Evolutionary conservation across 164 flowering plant species (phyloP), one percentile per base, ranked within the genome.

Genomic region (Vitis rotundifolia): DNA sequence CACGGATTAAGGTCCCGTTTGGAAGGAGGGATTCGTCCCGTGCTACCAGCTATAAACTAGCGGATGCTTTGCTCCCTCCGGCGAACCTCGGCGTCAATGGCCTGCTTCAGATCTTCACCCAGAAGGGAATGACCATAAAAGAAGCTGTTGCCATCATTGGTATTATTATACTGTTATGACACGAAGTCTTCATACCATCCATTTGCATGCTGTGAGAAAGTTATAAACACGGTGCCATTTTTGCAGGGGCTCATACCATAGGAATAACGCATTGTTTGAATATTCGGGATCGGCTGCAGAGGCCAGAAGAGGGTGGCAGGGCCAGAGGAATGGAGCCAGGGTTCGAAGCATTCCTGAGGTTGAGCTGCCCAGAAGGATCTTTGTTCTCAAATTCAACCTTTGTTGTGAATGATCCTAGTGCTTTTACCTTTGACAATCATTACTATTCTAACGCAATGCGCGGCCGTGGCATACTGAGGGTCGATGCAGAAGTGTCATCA

Each of bases 121-220:
- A 14, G 19, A 83, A 77, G 69, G 89, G 88, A 22, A 80, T 88
- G 88, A 77, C 80, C 28, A 49, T 75, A 2, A 77, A 79, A 66
- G 91, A 88, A 76, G 67, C 87, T 1, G 88, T 88, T 5, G 91
- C 89, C 73, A 84, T 88, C 74, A 37, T 88, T 60, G 91, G 91
- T 88, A 78, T 5, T 11, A 3, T 14, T 12, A 0, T 9, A 16
- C 9, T 8, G 19, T 14, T 26, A 4, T 22, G 26, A 22, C 26
- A 22, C 26, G 2, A 22, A 22, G 26, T 22, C 26, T 22, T 22
- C 26, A 22, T 22, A 22, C 26, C 26, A 1, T 22, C 26, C 26
- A 22, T 22, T 22, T 22, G 26, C 26, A 22, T 22, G 26, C 26
- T 22, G 26, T 22, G 26, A 22, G 26, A 1, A 22, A 22, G 26